phyloP scores from a whole-genome alignment of 805 yeast genomes.

The Candida nonsorbophila region DNA sequence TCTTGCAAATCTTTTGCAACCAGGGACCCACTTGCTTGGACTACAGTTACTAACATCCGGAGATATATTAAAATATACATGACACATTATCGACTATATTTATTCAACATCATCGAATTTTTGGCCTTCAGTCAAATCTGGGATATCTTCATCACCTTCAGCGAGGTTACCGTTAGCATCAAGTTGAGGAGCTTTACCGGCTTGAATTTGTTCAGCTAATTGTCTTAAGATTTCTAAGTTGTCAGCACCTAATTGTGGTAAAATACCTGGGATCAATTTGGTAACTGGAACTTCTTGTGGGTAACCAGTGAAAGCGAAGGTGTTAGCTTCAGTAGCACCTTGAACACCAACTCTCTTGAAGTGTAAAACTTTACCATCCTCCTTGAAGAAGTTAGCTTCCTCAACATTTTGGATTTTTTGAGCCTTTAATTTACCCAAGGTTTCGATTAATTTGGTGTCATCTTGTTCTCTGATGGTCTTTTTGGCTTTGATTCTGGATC shows the following conservation, averaged over 20 bases:
- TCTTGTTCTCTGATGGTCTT: conserved; percentile 75
- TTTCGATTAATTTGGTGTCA: conserved; percentile 85
- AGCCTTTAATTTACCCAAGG: conserved; percentile 84
- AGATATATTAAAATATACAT: too few relatives aligned
- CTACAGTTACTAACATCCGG: too few relatives aligned
- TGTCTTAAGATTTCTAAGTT: conserved; percentile 83
- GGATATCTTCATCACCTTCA: conserved; percentile 55
- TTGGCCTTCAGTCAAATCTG: conserved; percentile 84
- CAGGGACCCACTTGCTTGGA: too few relatives aligned
- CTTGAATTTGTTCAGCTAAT: conserved; percentile 85
- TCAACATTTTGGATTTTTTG: conserved; percentile 85
- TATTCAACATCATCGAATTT: conserved; percentile 64
- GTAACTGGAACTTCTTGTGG: conserved; percentile 90
- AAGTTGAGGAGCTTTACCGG: conserved; percentile 45
- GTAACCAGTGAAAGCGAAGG: conserved; percentile 91
- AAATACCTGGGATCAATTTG: conserved; percentile 88
- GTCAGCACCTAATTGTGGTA: conserved; percentile 95
- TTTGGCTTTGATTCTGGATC: conserved; percentile 90
- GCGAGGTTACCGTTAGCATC: conserved; percentile 37
- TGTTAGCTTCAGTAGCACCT: conserved; percentile 85
- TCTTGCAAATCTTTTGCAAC: too few relatives aligned
- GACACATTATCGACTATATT: too few relatives aligned
- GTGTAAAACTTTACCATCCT: conserved; percentile 93
- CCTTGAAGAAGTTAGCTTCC: conserved; percentile 97
- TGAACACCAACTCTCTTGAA: conserved; percentile 96